These are phyloP conservation scores for Prunus fruticosa DNA, from an alignment of 306 rosid species.

Conservation along the genomic window DNA sequence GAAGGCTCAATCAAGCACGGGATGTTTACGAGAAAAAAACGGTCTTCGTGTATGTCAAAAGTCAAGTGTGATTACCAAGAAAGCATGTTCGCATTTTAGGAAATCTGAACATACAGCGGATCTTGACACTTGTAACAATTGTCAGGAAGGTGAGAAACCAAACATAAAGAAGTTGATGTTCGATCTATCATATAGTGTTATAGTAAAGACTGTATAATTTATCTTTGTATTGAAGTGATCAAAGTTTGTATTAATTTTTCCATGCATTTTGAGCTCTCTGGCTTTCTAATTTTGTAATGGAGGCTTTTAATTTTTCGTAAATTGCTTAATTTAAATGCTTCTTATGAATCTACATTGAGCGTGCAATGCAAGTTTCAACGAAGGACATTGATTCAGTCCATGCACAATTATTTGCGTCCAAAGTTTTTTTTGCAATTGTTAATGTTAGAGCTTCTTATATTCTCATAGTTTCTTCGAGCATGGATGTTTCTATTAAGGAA, in stretches of 20 bases:
- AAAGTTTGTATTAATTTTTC: not conserved
- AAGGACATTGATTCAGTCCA: conserved; percentile 5
- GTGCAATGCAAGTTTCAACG: not conserved
- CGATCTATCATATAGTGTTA: not conserved
- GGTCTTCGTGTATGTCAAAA: conserved; percentile 74
- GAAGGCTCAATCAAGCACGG: conserved; percentile 77
- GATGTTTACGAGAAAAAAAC: conserved; percentile 71
- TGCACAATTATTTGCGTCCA: not conserved
- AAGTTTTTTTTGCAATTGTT: not conserved
- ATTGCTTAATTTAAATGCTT: not conserved
- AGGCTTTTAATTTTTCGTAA: not conserved
- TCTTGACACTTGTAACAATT: conserved; percentile 46
- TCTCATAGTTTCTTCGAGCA: conserved; percentile 55
- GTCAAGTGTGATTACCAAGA: conserved; percentile 74
- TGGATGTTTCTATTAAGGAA: conserved; percentile 33
- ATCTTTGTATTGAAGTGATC: not conserved
- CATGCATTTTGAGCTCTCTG: not conserved
- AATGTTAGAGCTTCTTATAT: conserved; percentile 28
- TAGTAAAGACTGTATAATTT: not conserved
- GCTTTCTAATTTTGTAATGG: conserved; percentile 14
- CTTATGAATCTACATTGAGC: not conserved
- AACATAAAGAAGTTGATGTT: conserved; percentile 9
- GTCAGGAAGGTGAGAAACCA: conserved; percentile 56
- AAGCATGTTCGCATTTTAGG: conserved; percentile 47
- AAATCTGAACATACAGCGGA: conserved; percentile 49